Base-by-base conservation (phyloP, 2,329 filamentous ascomycete species). In the Cordyceps sp. region DNA sequence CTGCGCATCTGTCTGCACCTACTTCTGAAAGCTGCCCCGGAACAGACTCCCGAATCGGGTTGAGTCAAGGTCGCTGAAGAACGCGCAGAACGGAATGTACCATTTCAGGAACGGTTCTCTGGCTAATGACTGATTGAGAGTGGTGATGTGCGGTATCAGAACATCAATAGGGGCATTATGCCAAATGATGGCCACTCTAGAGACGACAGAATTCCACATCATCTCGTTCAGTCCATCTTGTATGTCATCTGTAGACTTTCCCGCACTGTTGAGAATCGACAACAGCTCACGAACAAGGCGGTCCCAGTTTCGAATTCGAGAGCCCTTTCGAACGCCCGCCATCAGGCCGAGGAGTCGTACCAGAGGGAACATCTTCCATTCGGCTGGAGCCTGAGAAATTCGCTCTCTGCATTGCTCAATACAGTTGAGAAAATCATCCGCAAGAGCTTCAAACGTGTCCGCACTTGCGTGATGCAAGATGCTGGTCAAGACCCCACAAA, bases 21-120 rank as follows among this genome's bases (percentile, higher is more conserved):
- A 82, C 69, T 72, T 83, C 51, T 92, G 82, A 42, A 96, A 85
- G 35, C 81, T 75, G 24, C 73, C 77, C 7, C 86, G 62, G 21
- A 93, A 66, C n/a, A 94, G 61, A 39, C 73, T 76, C 33, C 74
- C 69, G 47, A 96, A 98, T 25, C 81, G 69, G 33, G 77, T 69
- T 2, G 66, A 50, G 29, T 85, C 76, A 23, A 92, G 61, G 33
- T 83, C 69, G 1, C 82, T 77, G 42, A 90, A 76, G 32, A 82
- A 76, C 12, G 78, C 77, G 53, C 84, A 94, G 52, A 96, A 93
- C 0, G 75, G 68, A 27, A 96, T 66, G 50, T 93, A 96, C 60
- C 76, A 78, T 32, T 56, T 56, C 45, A 77, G 70, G 44, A 86
- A 66, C 1, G 66, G 65, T 28, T 78, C 72, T 32, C 68, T 67